A percentile compares a stretch with the other conserved stretches of the same genome.
Conservation (phyloP, 2,329 filamentous ascomycete genomes). For the Aspergillus novoparasiticus region DNA sequence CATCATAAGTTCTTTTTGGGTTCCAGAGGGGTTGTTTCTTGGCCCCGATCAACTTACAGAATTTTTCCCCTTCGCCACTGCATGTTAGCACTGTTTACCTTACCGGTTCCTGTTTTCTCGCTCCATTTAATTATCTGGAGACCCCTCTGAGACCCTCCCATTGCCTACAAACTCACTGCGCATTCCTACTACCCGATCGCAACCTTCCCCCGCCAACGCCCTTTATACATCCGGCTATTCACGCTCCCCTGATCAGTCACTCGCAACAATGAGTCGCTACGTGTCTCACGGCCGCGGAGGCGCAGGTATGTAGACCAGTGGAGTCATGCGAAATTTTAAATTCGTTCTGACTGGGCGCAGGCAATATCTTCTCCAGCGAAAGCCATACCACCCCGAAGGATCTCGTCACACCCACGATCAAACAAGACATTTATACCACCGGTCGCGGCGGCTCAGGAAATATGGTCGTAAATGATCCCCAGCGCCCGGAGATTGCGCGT, state of each 20-base stretch:
- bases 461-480: slow-evolving; percentile 76
- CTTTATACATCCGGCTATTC: neutral
- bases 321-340: slow-evolving; percentile 16
- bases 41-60: neutral
- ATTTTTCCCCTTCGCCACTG: neutral
- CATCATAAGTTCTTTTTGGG: neutral
- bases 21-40: neutral
- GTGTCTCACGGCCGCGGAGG: slow-evolving; percentile 75
- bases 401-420: slow-evolving; percentile 80
- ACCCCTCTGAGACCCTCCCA: neutral
- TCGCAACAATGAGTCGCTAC: slow-evolving; percentile 25
- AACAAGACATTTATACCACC: slow-evolving; percentile 81
- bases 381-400: slow-evolving; percentile 59
- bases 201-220: neutral
- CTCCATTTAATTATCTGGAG: neutral
- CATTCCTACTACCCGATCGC: neutral
- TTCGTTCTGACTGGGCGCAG: slow-evolving; percentile 26
- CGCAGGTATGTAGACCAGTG: slow-evolving; percentile 55
- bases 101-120: neutral
- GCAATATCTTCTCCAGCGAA: slow-evolving; percentile 65
- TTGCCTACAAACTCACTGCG: neutral
- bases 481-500: slow-evolving; percentile 68
- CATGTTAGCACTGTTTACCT: neutral
- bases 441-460: slow-evolving; percentile 87
- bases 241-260: neutral